Percentiles rank a stretch among this genome's conserved stretches.
Evolutionary conservation across 257 asterid species (phyloP).

Genomic region (Jaltomata sinuosa): DNA sequence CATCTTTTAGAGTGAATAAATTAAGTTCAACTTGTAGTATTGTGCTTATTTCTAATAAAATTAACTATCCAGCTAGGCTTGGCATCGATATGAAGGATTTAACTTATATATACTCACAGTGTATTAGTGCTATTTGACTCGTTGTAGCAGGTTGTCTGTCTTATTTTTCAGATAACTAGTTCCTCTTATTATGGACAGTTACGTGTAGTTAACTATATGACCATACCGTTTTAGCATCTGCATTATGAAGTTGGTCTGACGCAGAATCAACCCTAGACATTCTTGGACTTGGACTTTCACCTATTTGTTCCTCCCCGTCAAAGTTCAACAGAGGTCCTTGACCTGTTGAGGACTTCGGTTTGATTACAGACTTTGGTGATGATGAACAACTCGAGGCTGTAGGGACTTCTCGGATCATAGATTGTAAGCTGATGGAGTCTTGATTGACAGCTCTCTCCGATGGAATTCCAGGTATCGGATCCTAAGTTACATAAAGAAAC

Average conservation of each 20-base stretch:
- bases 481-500: not conserved
- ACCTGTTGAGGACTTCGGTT: not conserved
- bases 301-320: not conserved
- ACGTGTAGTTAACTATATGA: not conserved
- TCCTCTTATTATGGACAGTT: not conserved
- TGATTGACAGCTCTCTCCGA: not conserved
- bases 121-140: not conserved
- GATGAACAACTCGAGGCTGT: not conserved
- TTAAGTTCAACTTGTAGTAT: not conserved
- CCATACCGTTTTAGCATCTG: not conserved
- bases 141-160: not conserved
- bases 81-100: not conserved
- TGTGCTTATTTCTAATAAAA: not conserved
- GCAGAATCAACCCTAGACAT: not conserved
- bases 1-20: not conserved
- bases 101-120: not conserved
- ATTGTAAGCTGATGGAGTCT: not conserved
- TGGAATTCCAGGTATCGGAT: not conserved
- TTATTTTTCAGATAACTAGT: not conserved
- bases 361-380: not conserved
- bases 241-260: not conserved
- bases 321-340: not conserved
- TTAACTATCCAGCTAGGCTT: not conserved
- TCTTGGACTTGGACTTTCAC: not conserved
- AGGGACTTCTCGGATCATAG: not conserved